Base-by-base conservation (phyloP, 2,329 filamentous ascomycete species). In the Geosmithia flava region DNA sequence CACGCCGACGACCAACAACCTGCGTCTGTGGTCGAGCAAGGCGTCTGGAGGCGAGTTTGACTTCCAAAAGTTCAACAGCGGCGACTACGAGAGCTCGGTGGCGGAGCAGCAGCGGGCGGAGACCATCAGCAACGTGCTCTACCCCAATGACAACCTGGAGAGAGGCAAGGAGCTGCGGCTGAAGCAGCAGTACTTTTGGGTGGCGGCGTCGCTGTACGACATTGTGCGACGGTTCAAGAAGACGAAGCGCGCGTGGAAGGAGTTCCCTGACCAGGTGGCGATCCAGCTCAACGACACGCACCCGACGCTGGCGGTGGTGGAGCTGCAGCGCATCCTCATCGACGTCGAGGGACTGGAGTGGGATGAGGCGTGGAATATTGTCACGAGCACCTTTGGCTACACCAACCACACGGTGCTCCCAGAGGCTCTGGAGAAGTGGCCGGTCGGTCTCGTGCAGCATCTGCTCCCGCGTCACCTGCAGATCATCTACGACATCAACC, bases 171-270 rank as follows among this genome's bases (percentile, higher is more conserved):
- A 98, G 72, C 80, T 98, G 53, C 87, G 93, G 48, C 69, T 98
- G 66, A 98, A 98, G 78, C 93, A 98, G 67, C 93, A 98, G 66
- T 98, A 98, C 75, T 98, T 98, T 71, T 98, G 93, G 93, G 95
- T 95, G 60, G 90, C 93, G 47, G 93, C 93, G 16, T 98, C 93
- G 16, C 76, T 98, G 3, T 88, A 88, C 61, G 93, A 98, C 59
- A 98, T 98, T 62, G 85, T 98, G 51, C 86, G 93, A 50, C 83
- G 93, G 50, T 98, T 97, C 81, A 98, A 97, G 76, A 98, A 97
- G 78, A 82, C 88, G 17, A 89, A 87, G 71, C 83, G 91, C 53
- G 71, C 84, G 7, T 98, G 93, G 93, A 83, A 70, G 55, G 86
- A 95, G 59, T 98, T 98, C 68, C 76, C 91, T 43, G 91, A 94